Base-by-base conservation (phyloP, 1,284 basidiomycete species). In the Papiliotrema flavescens region DNA sequence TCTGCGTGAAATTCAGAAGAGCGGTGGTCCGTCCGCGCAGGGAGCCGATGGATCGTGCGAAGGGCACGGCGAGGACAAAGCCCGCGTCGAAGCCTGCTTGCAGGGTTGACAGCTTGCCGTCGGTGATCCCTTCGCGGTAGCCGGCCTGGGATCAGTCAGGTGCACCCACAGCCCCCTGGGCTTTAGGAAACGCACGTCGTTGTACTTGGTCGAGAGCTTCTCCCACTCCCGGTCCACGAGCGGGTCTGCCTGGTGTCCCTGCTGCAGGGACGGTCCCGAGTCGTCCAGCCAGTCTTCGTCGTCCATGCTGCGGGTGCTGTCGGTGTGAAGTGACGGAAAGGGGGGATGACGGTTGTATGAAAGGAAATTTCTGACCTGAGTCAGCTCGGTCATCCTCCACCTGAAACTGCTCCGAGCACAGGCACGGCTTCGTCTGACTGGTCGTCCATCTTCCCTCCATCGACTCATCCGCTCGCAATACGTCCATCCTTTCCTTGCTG, bases 111-210 rank as follows among this genome's bases (percentile, higher is more conserved):
- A 79, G 71, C 63, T 82, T 82, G 42, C 81, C 81, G 7, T 76
- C 74, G 1, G 78, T 80, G 60, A 82, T 82, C 22, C 81, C 81
- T 65, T 81, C 80, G 49, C 81, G 69, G 57, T 82, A 82, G 1
- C 81, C 81, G 0, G 79, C 79, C 81, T 82, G 53, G 34, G 28
- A 13, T 15, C 15, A 45, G 53, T 28, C 52, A 50, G 26, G 8
- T 24, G 14, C 34, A 40, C n/a, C n/a, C n/a, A n/a, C n/a, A n/a
- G n/a, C n/a, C 20, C 35, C 11, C 28, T 1, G 15, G 19, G 20
- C 32, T 37, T 23, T 28, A 15, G 9, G 20, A 15, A 20, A 41
- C 74, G 53, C 52, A 77, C 76, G 55, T 78, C 76, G 2, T 63
- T 66, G 60, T 76, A 77, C 39, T 64, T 62, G 23, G 66, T 71